Conservation (phyloP, 2,329 filamentous ascomycete genomes). For the Fusarium buxicola region DNA sequence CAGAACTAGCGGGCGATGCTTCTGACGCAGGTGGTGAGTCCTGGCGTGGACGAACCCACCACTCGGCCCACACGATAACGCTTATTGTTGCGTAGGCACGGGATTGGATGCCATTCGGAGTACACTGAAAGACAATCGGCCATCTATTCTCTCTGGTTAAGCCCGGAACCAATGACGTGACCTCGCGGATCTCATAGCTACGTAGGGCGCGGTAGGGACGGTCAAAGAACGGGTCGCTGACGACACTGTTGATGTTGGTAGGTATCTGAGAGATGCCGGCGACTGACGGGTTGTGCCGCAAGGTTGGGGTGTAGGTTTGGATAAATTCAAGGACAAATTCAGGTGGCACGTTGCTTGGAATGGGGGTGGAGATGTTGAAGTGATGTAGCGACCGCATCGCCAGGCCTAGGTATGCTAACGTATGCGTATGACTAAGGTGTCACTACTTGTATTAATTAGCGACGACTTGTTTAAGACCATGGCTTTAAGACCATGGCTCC, state of each 20-base stretch:
- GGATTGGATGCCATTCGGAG: conserved; percentile 22
- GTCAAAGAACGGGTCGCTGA: conserved; percentile 27
- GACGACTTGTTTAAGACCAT: too few species aligned
- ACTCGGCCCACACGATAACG: conserved; percentile 29
- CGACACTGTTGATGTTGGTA: conserved; percentile 11
- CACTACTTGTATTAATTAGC: too few species aligned
- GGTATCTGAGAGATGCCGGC: conserved; percentile 20
- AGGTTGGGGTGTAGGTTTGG: conserved; percentile 27
- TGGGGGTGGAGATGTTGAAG: conserved; percentile 26
- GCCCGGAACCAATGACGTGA: conserved; percentile 17
- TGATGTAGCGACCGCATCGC: conserved; percentile 32
- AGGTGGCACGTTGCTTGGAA: conserved; percentile 27
- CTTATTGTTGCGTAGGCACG: conserved; percentile 27
- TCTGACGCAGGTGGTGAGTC: conserved; percentile 10
- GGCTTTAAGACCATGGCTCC: too few species aligned
- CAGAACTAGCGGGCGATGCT: neutral
- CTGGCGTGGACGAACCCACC: conserved; percentile 16
- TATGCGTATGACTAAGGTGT: too few species aligned
- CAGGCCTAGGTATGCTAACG: too few species aligned
- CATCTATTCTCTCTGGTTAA: conserved; percentile 19
- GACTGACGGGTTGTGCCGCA: conserved; percentile 20
- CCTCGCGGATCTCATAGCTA: conserved; percentile 11
- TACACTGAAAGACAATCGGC: conserved; percentile 27
- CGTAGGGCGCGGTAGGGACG: conserved; percentile 17
- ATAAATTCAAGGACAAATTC: conserved; percentile 32